Conservation (phyloP, 2,329 filamentous ascomycete species). For the Chrysoporthe cubensis region DNA sequence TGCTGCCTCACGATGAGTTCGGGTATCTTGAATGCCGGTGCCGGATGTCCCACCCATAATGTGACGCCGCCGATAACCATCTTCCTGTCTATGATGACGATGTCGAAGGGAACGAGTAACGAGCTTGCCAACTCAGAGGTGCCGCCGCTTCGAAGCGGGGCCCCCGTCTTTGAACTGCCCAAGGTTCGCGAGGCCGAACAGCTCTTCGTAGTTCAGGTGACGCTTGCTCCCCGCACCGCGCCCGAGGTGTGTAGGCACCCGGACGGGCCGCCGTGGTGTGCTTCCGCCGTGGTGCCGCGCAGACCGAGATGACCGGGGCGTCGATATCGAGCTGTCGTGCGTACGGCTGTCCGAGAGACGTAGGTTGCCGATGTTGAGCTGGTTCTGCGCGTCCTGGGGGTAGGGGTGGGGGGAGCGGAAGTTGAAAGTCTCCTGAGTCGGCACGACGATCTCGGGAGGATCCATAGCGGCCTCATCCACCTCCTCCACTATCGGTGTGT, state of each 20-base stretch:
- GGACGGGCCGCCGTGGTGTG: neutral
- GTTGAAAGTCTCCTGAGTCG: slow-evolving; percentile 66
- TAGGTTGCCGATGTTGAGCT: slow-evolving; percentile 64
- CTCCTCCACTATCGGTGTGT: slow-evolving; percentile 30
- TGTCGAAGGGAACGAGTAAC: neutral
- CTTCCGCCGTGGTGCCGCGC: slow-evolving; percentile 2
- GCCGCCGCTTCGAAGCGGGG: slow-evolving; percentile 14
- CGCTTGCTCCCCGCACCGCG: slow-evolving; percentile 28
- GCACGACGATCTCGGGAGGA: slow-evolving; percentile 50
- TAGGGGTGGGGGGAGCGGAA: slow-evolving; percentile 69
- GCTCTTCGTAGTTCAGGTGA: slow-evolving; percentile 35
- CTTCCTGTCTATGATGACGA: neutral
- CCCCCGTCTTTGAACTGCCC: slow-evolving; percentile 2
- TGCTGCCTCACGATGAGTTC: slow-evolving; percentile 6
- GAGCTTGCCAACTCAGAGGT: neutral
- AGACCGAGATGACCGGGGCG: slow-evolving; percentile 33
- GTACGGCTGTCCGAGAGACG: slow-evolving; percentile 57
- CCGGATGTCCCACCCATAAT: neutral
- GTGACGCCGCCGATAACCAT: neutral
- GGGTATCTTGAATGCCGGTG: slow-evolving; percentile 16
- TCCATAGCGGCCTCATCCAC: slow-evolving; percentile 29
- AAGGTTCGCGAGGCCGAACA: slow-evolving; percentile 21
- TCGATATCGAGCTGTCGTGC: slow-evolving; percentile 42
- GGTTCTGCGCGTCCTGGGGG: slow-evolving; percentile 53
- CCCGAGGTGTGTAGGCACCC: slow-evolving; percentile 30